These are phyloP conservation scores for Thecaphora thlaspeos DNA, from an alignment of 1,284 basidiomycete species.

Conservation along the genomic window DNA sequence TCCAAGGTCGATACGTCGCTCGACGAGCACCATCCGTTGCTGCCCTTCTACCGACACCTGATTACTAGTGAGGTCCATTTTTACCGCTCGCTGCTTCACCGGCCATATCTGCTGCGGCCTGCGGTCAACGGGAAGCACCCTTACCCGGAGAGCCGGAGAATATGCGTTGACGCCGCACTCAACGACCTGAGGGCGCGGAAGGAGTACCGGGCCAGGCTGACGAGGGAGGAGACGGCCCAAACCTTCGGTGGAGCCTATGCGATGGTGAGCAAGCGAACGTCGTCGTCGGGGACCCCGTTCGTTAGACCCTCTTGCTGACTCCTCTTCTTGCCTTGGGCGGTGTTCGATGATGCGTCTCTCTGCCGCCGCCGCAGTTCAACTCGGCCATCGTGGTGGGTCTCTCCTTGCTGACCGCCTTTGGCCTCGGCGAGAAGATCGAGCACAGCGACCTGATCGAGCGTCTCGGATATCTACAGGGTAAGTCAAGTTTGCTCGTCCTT, in stretches of 20 bases:
- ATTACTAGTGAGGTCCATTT: slow-evolving; percentile 31
- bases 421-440: slow-evolving; percentile 25
- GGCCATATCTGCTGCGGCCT: slow-evolving; percentile 28
- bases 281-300: background rate
- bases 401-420: slow-evolving; percentile 31
- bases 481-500: background rate
- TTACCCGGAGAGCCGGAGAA: slow-evolving; percentile 23
- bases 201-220: slow-evolving; percentile 17
- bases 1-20: slow-evolving; percentile 28
- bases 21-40: slow-evolving; percentile 30
- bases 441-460: slow-evolving; percentile 23
- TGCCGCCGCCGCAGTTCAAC: slow-evolving; percentile 14
- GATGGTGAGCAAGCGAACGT: background rate
- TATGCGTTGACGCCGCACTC: slow-evolving; percentile 32
- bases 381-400: slow-evolving; percentile 37
- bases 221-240: slow-evolving; percentile 30
- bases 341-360: background rate
- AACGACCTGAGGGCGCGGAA: slow-evolving; percentile 32
- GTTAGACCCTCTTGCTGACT: too few relatives aligned
- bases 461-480: slow-evolving; percentile 25
- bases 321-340: too few relatives aligned
- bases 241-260: slow-evolving; percentile 36
- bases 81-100: slow-evolving; percentile 34
- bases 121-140: slow-evolving; percentile 32
- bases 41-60: slow-evolving; percentile 35